phyloP scores from a whole-genome alignment of 805 yeast genomes.

The Candida ponderosae region DNA sequence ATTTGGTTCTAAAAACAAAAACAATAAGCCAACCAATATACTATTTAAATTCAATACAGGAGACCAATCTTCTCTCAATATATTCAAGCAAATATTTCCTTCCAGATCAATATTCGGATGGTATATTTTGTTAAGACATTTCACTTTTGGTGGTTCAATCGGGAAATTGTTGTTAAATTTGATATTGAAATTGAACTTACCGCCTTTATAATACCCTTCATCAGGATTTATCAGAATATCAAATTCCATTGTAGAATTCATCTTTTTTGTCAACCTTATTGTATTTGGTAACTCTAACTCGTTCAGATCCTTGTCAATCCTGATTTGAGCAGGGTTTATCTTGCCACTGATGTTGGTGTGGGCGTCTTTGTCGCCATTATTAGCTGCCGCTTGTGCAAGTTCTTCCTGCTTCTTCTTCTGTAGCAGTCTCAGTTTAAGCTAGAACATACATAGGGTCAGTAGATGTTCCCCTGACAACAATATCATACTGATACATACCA shows the following conservation, averaged over 20 bases:
- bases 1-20: conserved; percentile 83
- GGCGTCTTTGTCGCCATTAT: conserved; percentile 5
- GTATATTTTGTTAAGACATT: conserved; percentile 63
- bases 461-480: too few relatives aligned
- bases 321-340: conserved; percentile 57
- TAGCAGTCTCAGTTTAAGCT: conserved; percentile 53
- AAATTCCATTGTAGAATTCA: conserved; percentile 52
- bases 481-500: too few relatives aligned
- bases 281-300: conserved; percentile 59
- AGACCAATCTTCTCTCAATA: conserved; percentile 92
- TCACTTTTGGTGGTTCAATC: conserved; percentile 85
- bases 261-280: conserved; percentile 44
- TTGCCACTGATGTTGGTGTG: conserved; percentile 6
- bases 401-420: conserved; percentile 51
- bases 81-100: conserved; percentile 89
- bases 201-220: conserved; percentile 67
- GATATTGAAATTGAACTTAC: conserved; percentile 63
- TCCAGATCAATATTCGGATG: conserved; percentile 91
- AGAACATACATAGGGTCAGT: too few relatives aligned
- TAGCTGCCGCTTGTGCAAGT: conserved; percentile 23
- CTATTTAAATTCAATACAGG: conserved; percentile 82
- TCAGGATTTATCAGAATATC: conserved; percentile 51
- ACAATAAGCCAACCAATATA: conserved; percentile 77
- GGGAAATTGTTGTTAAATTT: conserved; percentile 70
- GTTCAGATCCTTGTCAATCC: conserved; percentile 70